A percentile compares a stretch with the other conserved stretches of the same genome.
Evolutionary conservation across 2,329 filamentous ascomycete species (phyloP).

Genomic region (Alternaria solani): DNA sequence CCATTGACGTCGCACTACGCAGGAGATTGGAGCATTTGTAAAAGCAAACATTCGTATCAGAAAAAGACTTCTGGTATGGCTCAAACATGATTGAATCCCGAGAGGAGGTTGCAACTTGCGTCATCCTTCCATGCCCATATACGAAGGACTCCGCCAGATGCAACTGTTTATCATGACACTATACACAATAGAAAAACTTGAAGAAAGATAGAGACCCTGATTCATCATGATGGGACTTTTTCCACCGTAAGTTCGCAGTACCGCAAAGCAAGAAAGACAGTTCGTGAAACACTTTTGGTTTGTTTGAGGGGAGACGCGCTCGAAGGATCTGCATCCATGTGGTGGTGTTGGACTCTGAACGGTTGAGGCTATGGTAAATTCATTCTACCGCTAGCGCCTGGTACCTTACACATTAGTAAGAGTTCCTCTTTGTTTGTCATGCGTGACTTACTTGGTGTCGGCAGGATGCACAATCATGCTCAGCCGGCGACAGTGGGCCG

Average conservation of each 20-base stretch:
- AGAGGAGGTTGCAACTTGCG: background rate
- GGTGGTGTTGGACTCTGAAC: background rate
- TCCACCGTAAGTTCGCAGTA: background rate
- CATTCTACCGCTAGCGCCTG: background rate
- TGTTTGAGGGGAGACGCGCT: background rate
- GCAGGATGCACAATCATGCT: background rate
- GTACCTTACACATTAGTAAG: background rate
- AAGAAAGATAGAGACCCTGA: background rate
- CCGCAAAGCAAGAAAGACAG: constrained; percentile 1
- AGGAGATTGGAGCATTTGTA: background rate
- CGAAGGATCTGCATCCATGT: background rate
- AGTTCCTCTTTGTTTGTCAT: background rate
- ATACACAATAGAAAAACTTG: background rate
- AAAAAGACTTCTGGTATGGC: background rate
- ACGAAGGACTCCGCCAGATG: background rate
- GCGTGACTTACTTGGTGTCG: background rate
- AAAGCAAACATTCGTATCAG: background rate
- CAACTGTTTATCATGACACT: background rate
- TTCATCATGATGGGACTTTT: background rate
- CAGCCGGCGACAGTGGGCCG: constrained; percentile 18
- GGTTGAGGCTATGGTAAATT: background rate
- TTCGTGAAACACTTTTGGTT: constrained; percentile 5
- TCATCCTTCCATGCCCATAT: background rate
- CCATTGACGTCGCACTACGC: background rate
- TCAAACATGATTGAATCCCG: background rate